Conservation (phyloP, 1,139 yeast genomes). For the Protomyces lactucae-debilis region DNA sequence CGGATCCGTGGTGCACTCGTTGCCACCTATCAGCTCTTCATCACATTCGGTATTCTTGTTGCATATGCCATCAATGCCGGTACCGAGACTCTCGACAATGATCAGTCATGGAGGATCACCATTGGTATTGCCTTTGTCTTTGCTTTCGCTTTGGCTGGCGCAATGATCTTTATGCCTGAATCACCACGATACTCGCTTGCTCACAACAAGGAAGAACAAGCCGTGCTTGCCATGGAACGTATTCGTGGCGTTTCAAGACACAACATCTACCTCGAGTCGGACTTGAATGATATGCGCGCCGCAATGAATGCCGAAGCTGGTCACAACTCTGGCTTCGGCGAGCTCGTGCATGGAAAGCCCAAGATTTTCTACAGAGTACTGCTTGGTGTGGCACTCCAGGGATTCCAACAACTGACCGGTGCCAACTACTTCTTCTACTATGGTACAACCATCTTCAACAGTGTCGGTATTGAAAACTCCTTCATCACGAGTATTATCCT, state of each 20-base stretch:
- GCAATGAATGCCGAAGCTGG: constrained; percentile 39
- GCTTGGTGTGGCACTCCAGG: constrained; percentile 46
- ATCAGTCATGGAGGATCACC: constrained; percentile 59
- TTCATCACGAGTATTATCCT: constrained; percentile 71
- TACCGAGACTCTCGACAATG: constrained; percentile 52
- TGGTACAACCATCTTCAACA: constrained; percentile 59
- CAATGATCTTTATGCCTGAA: constrained; percentile 69
- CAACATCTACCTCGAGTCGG: constrained; percentile 44
- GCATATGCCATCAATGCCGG: constrained; percentile 67
- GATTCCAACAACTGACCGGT: constrained; percentile 67
- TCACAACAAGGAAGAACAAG: constrained; percentile 52
- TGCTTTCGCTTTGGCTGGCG: constrained; percentile 46
- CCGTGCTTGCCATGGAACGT: constrained; percentile 41
- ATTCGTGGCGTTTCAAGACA: constrained; percentile 44
- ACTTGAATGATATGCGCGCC: constrained; percentile 42
- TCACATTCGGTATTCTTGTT: constrained; percentile 54
- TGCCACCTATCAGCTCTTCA: constrained; percentile 61
- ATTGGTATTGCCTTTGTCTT: constrained; percentile 48
- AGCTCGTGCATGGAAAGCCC: constrained; percentile 23
- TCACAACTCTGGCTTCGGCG: constrained; percentile 26
- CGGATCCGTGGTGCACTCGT: constrained; percentile 65
- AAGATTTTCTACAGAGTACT: constrained; percentile 40
- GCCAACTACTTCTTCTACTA: constrained; percentile 60
- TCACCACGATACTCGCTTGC: constrained; percentile 69
- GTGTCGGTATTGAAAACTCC: constrained; percentile 46